phyloP scores from a whole-genome alignment of 345 rosid species.

The Linum lewisii region DNA sequence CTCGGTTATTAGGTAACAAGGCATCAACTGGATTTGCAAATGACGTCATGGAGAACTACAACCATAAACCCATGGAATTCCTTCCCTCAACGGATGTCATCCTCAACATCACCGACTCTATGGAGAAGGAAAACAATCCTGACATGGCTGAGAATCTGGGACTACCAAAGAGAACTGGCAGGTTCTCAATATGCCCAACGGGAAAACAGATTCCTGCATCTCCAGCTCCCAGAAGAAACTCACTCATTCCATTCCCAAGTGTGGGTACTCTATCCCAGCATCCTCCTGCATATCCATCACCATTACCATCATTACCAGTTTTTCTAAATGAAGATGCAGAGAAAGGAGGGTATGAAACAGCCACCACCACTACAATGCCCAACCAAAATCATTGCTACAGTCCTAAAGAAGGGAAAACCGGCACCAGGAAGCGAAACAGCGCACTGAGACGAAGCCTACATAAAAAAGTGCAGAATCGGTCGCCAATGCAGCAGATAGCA shows the following conservation, averaged over 20 bases:
- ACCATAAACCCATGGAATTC: conserved; percentile 15
- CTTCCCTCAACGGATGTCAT: conserved; percentile 26
- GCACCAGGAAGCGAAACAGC: conserved; percentile 43
- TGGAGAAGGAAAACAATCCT: conserved; percentile 88
- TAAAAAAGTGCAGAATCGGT: conserved; percentile 45
- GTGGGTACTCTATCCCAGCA: no score
- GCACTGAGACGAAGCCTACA: conserved; percentile 64
- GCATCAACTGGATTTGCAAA: conserved; percentile 26
- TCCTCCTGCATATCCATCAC: no score
- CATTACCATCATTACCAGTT: conserved; percentile 21
- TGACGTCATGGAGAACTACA: no score
- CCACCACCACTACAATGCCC: no score
- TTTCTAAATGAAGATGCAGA: conserved; percentile 32
- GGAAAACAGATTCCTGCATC: conserved; percentile 26
- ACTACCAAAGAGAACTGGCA: conserved; percentile 56
- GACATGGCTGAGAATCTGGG: conserved; percentile 39
- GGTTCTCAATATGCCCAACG: conserved; percentile 57
- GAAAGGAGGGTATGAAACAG: conserved; percentile 30
- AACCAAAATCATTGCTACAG: no score
- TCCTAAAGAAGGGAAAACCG: conserved; percentile 41
- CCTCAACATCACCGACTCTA: conserved; percentile 31
- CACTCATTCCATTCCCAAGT: conserved; percentile 57
- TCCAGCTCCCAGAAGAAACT: conserved; percentile 63
- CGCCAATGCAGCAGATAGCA: conserved; percentile 42
- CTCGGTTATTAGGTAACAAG: conserved; percentile 33